These are phyloP conservation scores for Tetrahymena elliotti DNA, from an alignment of 73 alveolate genomes.

Conservation along the genomic window DNA sequence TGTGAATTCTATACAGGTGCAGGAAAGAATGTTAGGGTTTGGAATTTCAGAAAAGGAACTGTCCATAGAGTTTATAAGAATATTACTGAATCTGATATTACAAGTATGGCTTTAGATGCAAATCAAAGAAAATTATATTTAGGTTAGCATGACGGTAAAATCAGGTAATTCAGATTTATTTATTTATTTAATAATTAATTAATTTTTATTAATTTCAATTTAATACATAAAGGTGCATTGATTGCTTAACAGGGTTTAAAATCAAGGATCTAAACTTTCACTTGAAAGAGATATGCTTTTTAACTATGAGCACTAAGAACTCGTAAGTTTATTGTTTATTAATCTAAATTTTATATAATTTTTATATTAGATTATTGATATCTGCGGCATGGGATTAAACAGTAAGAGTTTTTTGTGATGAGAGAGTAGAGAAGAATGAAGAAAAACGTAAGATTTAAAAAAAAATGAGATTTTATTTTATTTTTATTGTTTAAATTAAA, in stretches of 20 bases:
- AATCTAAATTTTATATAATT: background rate
- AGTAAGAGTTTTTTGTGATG: constrained; percentile 11
- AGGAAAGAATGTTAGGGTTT: constrained; percentile 3
- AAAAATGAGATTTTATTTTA: no score
- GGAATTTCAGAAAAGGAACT: constrained; percentile 20
- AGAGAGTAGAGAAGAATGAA: background rate
- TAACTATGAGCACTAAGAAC: background rate
- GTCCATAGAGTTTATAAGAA: constrained; percentile 15
- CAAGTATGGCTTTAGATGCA: constrained; percentile 6
- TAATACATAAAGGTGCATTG: background rate
- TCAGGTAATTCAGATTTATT: background rate
- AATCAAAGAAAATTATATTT: constrained; percentile 15
- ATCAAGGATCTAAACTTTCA: background rate
- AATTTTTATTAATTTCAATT: background rate
- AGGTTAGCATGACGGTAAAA: constrained; percentile 17
- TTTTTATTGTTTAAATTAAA: background rate
- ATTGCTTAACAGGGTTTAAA: background rate
- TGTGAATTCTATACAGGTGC: constrained; percentile 25
- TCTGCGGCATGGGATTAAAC: constrained; percentile 26
- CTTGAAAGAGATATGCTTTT: background rate
- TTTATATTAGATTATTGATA: background rate
- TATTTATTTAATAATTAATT: background rate
- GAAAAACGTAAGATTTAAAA: background rate
- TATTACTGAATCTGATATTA: background rate
- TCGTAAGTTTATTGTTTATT: background rate